Evolutionary conservation across 2,329 filamentous ascomycete genomes (phyloP), one percentile per base, ranked within the genome.

Genomic region (Aureobasidium zeae): DNA sequence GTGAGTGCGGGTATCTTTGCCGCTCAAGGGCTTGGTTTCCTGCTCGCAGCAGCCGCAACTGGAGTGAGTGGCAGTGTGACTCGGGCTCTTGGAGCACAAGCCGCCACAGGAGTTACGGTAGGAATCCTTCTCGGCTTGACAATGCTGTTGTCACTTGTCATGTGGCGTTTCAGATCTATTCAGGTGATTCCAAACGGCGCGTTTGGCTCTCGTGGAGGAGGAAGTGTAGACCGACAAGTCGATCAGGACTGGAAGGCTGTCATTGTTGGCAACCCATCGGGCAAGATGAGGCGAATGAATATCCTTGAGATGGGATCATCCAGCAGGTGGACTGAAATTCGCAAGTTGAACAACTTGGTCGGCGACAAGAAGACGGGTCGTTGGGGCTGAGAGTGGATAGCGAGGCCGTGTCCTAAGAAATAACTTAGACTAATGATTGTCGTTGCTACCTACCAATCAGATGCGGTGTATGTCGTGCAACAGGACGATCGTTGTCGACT

Each of bases 271-370:
- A 81, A 83, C 55, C 81, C 83, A 10, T 76, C 74, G 32, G 76
- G 79, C 34, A 80, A 77, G 59, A 76, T 73, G 54, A 71, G 83
- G 37, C 72, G 79, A 48, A 77, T 87, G 71, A 86, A 76, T 56
- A 58, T 86, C 17, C 65, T 88, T 12, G 83, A 88, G 59, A 63
- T 84, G 47, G 83, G 83, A 0, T 63, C 66, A 25, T 66, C 81
- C 68, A 81, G 73, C 38, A 68, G 83, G 29, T 88, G 81, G 79
- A 81, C 75, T 17, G 82, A 86, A 60, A 86, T 88, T 43, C 53
- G 68, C 34, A 66, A 63, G 57, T 52, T 71, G 56, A 72, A 72
- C 51, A 60, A 64, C 36, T 44, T 64, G 53, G 39, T 46, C 24
- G 49, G 32, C 28, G 46, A 51, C 22, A 30, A 24, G 15, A 19